Evolutionary conservation across 495 filamentous ascomycete genomes (phyloP).

Genomic region (Penicillium parvum): DNA sequence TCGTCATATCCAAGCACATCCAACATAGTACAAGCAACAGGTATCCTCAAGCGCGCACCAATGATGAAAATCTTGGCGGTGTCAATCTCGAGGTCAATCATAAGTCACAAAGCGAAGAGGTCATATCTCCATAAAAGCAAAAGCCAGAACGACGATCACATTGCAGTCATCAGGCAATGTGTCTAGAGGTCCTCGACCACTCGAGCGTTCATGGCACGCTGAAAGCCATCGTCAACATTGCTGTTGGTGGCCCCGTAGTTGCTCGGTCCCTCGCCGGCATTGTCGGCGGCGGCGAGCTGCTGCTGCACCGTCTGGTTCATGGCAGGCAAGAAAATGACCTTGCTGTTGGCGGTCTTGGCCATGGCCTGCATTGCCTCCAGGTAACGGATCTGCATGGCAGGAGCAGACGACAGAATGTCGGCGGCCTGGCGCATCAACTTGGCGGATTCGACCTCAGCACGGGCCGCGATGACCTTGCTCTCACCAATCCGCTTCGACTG

Average conservation of each 20-base stretch:
- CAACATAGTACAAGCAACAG: conserved; percentile 16
- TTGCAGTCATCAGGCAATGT: background rate
- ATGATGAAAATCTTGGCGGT: background rate
- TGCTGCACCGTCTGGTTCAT: conserved; percentile 47
- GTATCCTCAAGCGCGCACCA: background rate
- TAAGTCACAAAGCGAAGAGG: conserved; percentile 16
- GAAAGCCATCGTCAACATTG: conserved; percentile 57
- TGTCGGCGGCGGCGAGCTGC: conserved; percentile 49
- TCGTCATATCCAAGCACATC: conserved; percentile 26
- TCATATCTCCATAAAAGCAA: conserved; percentile 17
- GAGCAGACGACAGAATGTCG: conserved; percentile 87
- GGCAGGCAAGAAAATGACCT: conserved; percentile 91
- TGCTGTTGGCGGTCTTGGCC: conserved; percentile 92
- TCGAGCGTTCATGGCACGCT: conserved; percentile 76
- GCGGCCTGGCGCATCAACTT: conserved; percentile 98
- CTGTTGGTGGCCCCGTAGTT: conserved; percentile 38
- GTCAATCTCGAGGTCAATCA: conserved; percentile 3
- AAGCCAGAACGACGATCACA: background rate
- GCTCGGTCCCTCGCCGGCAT: conserved; percentile 55
- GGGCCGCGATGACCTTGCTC: conserved; percentile 94
- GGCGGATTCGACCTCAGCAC: conserved; percentile 93
- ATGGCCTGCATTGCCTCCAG: conserved; percentile 99
- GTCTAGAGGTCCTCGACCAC: conserved; percentile 81
- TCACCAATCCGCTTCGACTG: conserved; percentile 96
- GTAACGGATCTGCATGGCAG: conserved; percentile 98